phyloP scores from a whole-genome alignment of 805 yeast species.

The Ogataea neopini region DNA sequence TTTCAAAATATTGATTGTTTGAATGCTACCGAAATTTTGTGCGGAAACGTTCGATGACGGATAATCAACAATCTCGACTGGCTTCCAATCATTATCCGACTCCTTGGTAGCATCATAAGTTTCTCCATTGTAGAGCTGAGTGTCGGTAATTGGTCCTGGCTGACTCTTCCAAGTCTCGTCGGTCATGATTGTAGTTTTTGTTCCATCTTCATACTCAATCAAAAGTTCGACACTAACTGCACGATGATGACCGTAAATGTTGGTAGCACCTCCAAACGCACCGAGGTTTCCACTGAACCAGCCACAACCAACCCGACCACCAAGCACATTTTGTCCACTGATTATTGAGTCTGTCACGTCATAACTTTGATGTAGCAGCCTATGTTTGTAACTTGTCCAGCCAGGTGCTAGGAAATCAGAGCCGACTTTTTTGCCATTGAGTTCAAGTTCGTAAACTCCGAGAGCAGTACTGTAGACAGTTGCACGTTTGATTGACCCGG shows the following conservation, averaged over 20 bases:
- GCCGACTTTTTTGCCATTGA: constrained; percentile 25
- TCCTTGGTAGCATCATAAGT: constrained; percentile 27
- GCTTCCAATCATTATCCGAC: constrained; percentile 20
- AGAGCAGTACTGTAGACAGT: constrained; percentile 25
- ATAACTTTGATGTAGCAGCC: constrained; percentile 25
- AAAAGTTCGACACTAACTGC: constrained; percentile 23
- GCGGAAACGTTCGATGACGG: constrained; percentile 7
- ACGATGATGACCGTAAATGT: constrained; percentile 24
- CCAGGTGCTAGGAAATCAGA: constrained; percentile 28
- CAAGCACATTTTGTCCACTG: constrained; percentile 17
- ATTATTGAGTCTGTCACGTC: constrained; percentile 19
- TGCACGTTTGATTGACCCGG: constrained; percentile 9
- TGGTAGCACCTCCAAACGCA: constrained; percentile 25
- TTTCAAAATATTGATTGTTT: constrained; percentile 15
- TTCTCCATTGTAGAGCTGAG: constrained; percentile 30
- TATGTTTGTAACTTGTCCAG: constrained; percentile 28
- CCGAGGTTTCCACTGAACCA: constrained; percentile 31
- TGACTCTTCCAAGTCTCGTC: constrained; percentile 24
- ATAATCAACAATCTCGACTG: constrained; percentile 9
- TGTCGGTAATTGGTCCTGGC: constrained; percentile 21
- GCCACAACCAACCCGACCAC: constrained; percentile 27
- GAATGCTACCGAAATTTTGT: constrained; percentile 19
- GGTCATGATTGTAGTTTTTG: constrained; percentile 13
- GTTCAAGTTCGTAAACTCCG: constrained; percentile 27
- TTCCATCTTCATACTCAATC: constrained; percentile 20